These are phyloP conservation scores for Phytophthora europaea DNA, from an alignment of 352 stramenopile species.

Conservation along the genomic window DNA sequence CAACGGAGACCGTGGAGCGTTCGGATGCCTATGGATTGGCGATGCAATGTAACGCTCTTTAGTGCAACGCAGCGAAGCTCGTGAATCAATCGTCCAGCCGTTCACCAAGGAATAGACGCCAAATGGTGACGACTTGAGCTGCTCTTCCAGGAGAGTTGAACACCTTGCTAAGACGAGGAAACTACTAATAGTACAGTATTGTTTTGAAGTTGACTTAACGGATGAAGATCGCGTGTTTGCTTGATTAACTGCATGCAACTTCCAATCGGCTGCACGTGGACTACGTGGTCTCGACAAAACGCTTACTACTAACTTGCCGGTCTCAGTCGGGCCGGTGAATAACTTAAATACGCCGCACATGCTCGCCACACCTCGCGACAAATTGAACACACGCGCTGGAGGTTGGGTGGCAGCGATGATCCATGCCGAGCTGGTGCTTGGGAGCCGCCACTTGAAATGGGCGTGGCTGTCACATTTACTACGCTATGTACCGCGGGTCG, in stretches of 20 bases:
- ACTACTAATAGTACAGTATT: background rate
- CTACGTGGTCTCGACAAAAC: slow-evolving; percentile 46
- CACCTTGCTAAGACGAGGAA: background rate
- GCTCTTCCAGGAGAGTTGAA: background rate
- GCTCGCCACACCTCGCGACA: slow-evolving; percentile 20
- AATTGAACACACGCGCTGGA: slow-evolving; percentile 34
- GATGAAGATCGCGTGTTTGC: slow-evolving; percentile 40
- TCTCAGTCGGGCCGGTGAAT: slow-evolving; percentile 42
- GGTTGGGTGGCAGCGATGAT: slow-evolving; percentile 24
- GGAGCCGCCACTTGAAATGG: slow-evolving; percentile 19
- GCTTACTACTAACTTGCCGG: slow-evolving; percentile 52
- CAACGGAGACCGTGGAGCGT: slow-evolving; percentile 16
- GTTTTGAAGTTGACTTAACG: background rate
- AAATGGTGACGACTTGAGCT: background rate
- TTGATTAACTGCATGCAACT: slow-evolving; percentile 45
- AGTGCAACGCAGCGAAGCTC: slow-evolving; percentile 13
- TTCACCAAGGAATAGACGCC: background rate
- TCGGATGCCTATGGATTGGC: background rate
- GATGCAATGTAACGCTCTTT: background rate
- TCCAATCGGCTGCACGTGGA: slow-evolving; percentile 43
- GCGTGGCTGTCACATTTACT: slow-evolving; percentile 50
- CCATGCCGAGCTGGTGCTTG: slow-evolving; percentile 19
- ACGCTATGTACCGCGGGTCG: slow-evolving; percentile 40
- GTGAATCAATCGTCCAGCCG: background rate
- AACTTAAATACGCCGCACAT: slow-evolving; percentile 61